Evolutionary conservation across 306 rosid species (phyloP).

Genomic region (Quercus suber): DNA sequence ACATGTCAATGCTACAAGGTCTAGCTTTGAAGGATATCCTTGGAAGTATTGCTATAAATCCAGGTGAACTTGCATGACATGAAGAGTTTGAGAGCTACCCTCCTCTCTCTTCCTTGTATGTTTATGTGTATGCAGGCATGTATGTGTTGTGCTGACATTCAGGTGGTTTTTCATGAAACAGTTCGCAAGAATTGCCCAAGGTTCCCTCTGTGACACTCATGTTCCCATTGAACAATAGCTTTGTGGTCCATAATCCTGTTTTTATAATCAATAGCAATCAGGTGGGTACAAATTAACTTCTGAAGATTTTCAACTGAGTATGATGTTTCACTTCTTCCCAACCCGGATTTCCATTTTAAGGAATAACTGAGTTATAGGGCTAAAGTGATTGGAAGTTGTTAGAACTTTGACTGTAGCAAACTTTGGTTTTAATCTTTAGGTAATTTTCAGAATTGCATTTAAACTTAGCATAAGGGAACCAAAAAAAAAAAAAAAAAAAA

Average conservation of each 20-base stretch:
- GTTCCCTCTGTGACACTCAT: conserved; percentile 64
- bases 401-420: background rate
- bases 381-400: background rate
- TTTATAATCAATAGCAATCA: conserved; percentile 39
- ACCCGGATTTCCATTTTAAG: background rate
- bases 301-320: conserved; percentile 10
- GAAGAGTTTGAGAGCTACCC: background rate
- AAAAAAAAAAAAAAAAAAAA: background rate
- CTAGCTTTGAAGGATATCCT: conserved; percentile 52
- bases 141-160: conserved; percentile 10
- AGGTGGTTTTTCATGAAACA: conserved; percentile 21
- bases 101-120: background rate
- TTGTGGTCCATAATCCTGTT: conserved; percentile 65
- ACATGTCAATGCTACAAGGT: conserved; percentile 61
- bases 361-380: background rate
- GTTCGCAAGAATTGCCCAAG: conserved; percentile 57
- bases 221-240: conserved; percentile 79
- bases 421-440: background rate
- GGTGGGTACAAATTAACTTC: conserved; percentile 42
- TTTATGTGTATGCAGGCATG: background rate
- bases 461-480: background rate
- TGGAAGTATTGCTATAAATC: conserved; percentile 85
- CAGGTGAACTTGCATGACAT: conserved; percentile 44
- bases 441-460: background rate
- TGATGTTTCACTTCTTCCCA: background rate